These are phyloP conservation scores for Peniophora sp. DNA, from an alignment of 1,284 basidiomycete genomes.

Conservation along the genomic window DNA sequence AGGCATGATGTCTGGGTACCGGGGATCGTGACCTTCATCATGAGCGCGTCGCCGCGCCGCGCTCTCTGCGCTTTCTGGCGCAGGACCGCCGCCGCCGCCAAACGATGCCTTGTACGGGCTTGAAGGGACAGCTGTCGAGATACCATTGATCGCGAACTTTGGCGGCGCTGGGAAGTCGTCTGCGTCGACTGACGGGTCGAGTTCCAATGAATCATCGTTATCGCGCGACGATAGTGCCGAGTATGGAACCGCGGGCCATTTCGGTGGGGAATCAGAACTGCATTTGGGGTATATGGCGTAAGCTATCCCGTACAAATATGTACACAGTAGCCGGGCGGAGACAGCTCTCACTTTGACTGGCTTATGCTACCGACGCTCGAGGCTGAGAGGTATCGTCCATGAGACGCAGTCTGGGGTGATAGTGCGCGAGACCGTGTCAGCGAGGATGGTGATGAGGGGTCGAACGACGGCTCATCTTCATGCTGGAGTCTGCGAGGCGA, in stretches of 20 bases:
- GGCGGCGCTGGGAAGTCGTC: conserved; percentile 42
- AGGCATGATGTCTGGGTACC: conserved; percentile 34
- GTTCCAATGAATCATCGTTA: conserved; percentile 12
- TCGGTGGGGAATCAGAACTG: conserved; percentile 6
- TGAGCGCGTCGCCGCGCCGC: conserved; percentile 41
- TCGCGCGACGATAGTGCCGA: conserved; percentile 16
- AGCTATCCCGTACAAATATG: neutral
- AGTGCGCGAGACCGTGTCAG: too few relatives aligned
- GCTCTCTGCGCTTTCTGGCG: conserved; percentile 33
- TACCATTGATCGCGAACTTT: conserved; percentile 57
- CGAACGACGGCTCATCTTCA: conserved; percentile 30
- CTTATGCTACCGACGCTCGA: too few relatives aligned
- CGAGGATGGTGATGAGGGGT: conserved; percentile 18
- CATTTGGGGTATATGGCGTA: neutral
- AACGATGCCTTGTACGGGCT: conserved; percentile 27
- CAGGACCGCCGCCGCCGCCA: conserved; percentile 7
- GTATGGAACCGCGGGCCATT: conserved; percentile 31
- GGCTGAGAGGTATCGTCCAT: too few relatives aligned
- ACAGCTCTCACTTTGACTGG: neutral
- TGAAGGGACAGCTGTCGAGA: conserved; percentile 49
- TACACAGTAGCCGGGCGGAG: neutral
- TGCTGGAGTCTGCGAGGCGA: conserved; percentile 54
- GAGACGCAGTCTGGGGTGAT: too few relatives aligned
- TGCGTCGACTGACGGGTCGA: conserved; percentile 1
- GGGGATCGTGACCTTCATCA: conserved; percentile 35